phyloP scores from a whole-genome alignment of 2,329 filamentous ascomycete genomes.

The Botryotinia narcissicola region DNA sequence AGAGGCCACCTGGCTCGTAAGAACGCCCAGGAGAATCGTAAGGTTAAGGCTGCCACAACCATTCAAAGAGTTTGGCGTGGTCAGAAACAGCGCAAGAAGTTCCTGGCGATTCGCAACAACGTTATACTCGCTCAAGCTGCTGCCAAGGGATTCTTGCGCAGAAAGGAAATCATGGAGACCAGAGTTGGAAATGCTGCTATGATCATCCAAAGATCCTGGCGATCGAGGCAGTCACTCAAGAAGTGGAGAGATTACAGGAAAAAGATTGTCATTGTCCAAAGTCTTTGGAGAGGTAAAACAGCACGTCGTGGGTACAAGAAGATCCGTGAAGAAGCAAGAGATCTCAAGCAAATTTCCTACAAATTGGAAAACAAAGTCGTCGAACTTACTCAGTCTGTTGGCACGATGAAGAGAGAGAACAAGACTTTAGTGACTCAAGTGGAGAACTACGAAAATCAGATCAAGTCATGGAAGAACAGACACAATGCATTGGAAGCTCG shows the following conservation, averaged over 20 bases:
- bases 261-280: constrained; percentile 88
- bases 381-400: constrained; percentile 90
- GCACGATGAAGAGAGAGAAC: constrained; percentile 92
- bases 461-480: constrained; percentile 92
- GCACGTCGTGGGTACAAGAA: constrained; percentile 86
- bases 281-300: constrained; percentile 80
- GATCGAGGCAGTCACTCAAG: constrained; percentile 73
- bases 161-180: constrained; percentile 90
- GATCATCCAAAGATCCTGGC: constrained; percentile 88
- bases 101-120: constrained; percentile 74
- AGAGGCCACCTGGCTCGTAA: constrained; percentile 77
- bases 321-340: constrained; percentile 89
- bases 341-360: constrained; percentile 99
- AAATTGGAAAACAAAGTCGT: constrained; percentile 99
- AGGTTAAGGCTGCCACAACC: constrained; percentile 81
- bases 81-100: constrained; percentile 81
- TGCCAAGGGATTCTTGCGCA: constrained; percentile 87
- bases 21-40: constrained; percentile 75
- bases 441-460: constrained; percentile 91
- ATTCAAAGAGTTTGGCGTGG: constrained; percentile 96
- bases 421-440: constrained; percentile 84
- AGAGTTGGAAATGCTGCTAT: constrained; percentile 87
- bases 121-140: constrained; percentile 85
- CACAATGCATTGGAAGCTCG: constrained; percentile 87
- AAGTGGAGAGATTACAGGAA: constrained; percentile 85